Evolutionary conservation across 129 eudicot species (phyloP), one percentile per base, ranked within the genome.

Genomic region (Tagetes erecta): DNA sequence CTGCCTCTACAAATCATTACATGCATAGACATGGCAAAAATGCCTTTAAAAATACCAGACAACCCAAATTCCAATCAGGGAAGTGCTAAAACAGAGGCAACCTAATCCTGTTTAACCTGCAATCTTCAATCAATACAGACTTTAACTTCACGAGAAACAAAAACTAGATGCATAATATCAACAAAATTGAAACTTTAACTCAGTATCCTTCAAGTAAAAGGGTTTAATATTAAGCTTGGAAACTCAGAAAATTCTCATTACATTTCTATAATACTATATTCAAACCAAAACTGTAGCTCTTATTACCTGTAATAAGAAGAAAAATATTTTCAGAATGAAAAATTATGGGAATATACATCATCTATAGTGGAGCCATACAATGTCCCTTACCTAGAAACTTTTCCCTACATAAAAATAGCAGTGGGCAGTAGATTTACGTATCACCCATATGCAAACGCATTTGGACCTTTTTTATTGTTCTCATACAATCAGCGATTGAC

Each of bases 381-480:
- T 52, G 30, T 27, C 40, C 42, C 53, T 49, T 63, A 36, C 1
- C 64, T 36, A 62, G 38, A 3, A 75, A n/a, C 50, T 12, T 37
- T 11, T 50, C 42, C 51, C 52, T 64, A 38, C 34, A 64, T n/a
- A 2, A 13, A 38, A 39, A 64, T 64, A 38, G 69, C 49, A 64
- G 33, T 49, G 39, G 33, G 9, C 4, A 39, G 49, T 38, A 64
- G 67, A 60, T 60, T 36, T 60, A 60, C 42, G 36, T 36, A 35
- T 12, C 12, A 62, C 36, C 20, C 34, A 8, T 60, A 60, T 35
- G 41, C 67, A 60, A 10, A n/a, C 46, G 63, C 13, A 63, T 37
- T 11, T 13, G 1, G 52, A 33, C 49, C 79, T 10, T 75, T 49
- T 46, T 64, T 37, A 27, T 74, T 44, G 58, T 74, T 75, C 45